phyloP scores from a whole-genome alignment of 129 eudicot genomes.

The Centella asiatica region DNA sequence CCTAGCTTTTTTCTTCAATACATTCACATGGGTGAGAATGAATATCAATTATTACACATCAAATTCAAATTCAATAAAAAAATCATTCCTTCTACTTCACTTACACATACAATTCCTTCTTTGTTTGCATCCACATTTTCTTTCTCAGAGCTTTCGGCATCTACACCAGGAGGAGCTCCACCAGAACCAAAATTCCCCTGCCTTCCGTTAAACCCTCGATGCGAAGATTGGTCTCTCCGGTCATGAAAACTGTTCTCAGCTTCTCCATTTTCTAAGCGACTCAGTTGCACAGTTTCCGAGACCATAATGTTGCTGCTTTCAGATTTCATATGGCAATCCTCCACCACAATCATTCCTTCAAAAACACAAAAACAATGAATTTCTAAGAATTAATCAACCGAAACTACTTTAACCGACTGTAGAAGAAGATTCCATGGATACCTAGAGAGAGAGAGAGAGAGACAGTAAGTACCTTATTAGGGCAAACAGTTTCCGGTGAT shows the following conservation, averaged over 20 bases:
- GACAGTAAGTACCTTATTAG: too few relatives aligned
- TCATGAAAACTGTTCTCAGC: conserved; percentile 20
- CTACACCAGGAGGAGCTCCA: conserved; percentile 11
- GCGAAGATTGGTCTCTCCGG: conserved; percentile 14
- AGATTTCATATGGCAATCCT: conserved; percentile 13
- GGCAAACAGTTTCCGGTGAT: too few relatives aligned
- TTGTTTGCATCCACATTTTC: conserved; percentile 7
- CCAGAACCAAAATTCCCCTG: conserved; percentile 16
- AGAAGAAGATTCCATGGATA: neutral
- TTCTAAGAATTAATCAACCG: neutral
- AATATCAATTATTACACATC: neutral
- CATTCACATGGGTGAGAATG: conserved; percentile 8
- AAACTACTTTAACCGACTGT: neutral
- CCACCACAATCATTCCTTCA: conserved; percentile 43
- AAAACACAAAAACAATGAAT: neutral
- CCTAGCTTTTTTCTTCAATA: conserved; percentile 44
- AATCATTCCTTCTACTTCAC: neutral
- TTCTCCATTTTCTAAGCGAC: conserved; percentile 21
- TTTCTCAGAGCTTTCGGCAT: conserved; percentile 18
- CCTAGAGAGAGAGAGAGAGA: too few relatives aligned
- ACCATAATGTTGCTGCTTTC: conserved; percentile 24
- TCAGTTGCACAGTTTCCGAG: conserved; percentile 20
- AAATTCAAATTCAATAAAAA: neutral
- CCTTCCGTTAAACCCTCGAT: conserved; percentile 16
- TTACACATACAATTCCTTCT: conserved; percentile 8